Evolutionary conservation across 1,284 basidiomycete species (phyloP), one percentile per base, ranked within the genome.

Genomic region (Marasmius sp.): DNA sequence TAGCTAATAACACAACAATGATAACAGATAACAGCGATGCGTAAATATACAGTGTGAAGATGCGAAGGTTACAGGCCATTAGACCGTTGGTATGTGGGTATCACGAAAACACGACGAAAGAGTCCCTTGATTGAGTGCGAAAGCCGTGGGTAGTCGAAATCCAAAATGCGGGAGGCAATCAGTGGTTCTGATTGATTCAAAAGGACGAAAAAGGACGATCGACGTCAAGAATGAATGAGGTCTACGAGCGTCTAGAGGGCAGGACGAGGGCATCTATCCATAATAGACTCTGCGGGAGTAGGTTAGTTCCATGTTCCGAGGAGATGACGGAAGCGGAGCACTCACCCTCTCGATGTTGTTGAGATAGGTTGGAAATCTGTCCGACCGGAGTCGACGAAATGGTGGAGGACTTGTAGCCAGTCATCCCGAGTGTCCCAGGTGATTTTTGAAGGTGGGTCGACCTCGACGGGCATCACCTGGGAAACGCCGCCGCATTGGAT

Each of bases 401-500:
- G 85, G 27, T 79, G 74, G 45, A 92, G 80, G 22, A 88, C 86
- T 12, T 80, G 79, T 11, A 76, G 73, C 90, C 90, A 92, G 72
- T 92, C 89, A 7, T 86, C 85, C 60, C 89, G 79, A n/a, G 72
- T 66, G 70, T 92, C 90, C 90, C 89, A 92, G 20, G 84, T 77
- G 69, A 92, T 91, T 66, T 84, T 87, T 61, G 80, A 77, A 1
- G 89, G 90, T 7, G 87, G 82, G 71, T 92, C 90, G 55, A 92
- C 87, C 71, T 92, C 90, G 62, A 92, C 89, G 33, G 90, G 90
- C 87, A 92, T 89, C 64, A 92, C 90, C 67, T 92, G 89, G 69
- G 84, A 87, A 69, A 91, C 81, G 16, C 81, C 80, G 39, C 83
- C 86, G 68, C 89, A 91, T 71, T 92, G 88, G 64, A 92, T 80